Percentiles rank a stretch among this genome's conserved stretches.
Conservation (phyloP, 2,329 filamentous ascomycete genomes). For the Hansfordia pulvinata region DNA sequence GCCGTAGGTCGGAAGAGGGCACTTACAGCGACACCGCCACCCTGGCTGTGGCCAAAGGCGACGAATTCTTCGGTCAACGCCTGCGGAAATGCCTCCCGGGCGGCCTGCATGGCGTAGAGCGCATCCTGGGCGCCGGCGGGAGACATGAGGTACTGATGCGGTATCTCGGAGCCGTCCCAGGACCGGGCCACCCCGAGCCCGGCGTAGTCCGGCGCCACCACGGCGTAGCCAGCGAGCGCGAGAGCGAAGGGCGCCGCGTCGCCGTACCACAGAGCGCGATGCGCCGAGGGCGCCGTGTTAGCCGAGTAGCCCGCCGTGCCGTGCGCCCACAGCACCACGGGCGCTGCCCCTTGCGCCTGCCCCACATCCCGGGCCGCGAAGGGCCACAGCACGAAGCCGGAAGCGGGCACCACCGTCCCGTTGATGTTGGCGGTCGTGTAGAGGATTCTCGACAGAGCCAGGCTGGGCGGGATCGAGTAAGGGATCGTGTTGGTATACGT, state of each 20-base stretch:
- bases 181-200: conserved; percentile 25
- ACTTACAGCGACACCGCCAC: conserved; percentile 26
- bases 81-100: conserved; percentile 23
- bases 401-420: conserved; percentile 29
- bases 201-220: conserved; percentile 30
- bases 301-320: conserved; percentile 26
- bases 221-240: conserved; percentile 26
- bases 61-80: conserved; percentile 23
- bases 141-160: conserved; percentile 24
- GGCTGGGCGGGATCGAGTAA: conserved; percentile 25
- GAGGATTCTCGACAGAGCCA: conserved; percentile 31
- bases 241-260: conserved; percentile 23
- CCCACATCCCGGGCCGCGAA: conserved; percentile 11
- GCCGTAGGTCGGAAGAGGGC: no score
- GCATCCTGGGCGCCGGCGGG: conserved; percentile 26
- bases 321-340: conserved; percentile 27
- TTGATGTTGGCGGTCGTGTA: conserved; percentile 31
- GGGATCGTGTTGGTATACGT: conserved; percentile 19
- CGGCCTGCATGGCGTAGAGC: conserved; percentile 26
- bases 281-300: conserved; percentile 23
- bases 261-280: conserved; percentile 25
- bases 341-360: conserved; percentile 6
- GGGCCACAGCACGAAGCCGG: conserved; percentile 36
- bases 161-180: conserved; percentile 19
- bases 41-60: conserved; percentile 30